Evolutionary conservation across 75 land plant genomes (phyloP).

Genomic region (Cryptomeria japonica): DNA sequence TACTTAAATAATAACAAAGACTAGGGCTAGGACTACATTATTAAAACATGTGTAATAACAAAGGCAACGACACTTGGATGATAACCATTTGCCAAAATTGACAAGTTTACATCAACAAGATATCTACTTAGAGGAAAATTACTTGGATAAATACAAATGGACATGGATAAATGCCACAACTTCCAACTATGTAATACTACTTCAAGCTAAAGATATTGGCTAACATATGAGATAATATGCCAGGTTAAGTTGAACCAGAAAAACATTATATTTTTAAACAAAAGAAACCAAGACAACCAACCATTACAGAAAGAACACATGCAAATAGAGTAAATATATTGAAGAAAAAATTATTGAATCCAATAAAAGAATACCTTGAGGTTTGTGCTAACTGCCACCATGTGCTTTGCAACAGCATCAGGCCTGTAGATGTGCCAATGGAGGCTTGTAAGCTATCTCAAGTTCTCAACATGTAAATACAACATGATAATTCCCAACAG

Average conservation of each 20-base stretch:
- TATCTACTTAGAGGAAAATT: not conserved
- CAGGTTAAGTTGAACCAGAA: not conserved
- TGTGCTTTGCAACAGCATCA: constrained; percentile 90
- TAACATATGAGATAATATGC: not conserved
- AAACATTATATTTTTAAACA: not conserved
- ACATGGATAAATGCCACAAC: not conserved
- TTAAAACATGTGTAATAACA: no score
- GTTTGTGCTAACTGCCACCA: constrained; percentile 99
- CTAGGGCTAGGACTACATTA: no score
- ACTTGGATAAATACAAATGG: not conserved
- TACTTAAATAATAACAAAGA: no score
- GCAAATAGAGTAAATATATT: not conserved
- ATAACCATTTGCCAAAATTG: not conserved
- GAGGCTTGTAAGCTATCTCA: not conserved
- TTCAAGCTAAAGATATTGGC: not conserved
- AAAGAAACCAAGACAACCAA: not conserved
- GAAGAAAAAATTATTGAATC: not conserved
- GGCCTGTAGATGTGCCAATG: constrained; percentile 36
- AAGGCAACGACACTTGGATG: no score
- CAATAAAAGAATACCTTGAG: constrained; percentile 46
- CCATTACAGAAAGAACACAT: not conserved
- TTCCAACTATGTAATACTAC: not conserved
- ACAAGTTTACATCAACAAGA: not conserved
- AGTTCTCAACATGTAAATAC: not conserved
- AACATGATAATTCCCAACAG: not conserved